phyloP scores from a whole-genome alignment of 345 rosid genomes.

The Crucihimalaya himalaica region DNA sequence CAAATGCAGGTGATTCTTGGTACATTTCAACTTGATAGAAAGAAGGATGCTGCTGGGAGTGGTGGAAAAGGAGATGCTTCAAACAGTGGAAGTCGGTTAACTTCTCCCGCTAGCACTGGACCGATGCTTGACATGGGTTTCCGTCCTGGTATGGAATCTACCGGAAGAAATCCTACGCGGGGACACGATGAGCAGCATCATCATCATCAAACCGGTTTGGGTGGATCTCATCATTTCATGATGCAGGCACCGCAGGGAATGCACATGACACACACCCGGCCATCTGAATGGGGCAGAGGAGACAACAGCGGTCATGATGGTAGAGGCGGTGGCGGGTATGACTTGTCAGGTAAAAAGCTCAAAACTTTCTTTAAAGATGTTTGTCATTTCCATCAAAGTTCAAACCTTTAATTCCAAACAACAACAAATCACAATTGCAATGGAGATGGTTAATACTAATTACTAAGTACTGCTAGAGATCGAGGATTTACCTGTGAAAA shows the following conservation, averaged over 20 bases:
- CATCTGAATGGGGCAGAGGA: conserved; percentile 62
- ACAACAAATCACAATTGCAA: not conserved
- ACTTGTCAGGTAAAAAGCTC: conserved; percentile 51
- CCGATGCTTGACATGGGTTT: conserved; percentile 50
- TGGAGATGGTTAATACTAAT: not conserved
- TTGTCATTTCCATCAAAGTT: not conserved
- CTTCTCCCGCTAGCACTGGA: conserved; percentile 51
- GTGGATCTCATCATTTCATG: conserved; percentile 51
- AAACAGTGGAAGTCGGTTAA: conserved; percentile 48
- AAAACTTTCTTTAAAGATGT: conserved; percentile 6
- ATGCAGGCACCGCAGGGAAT: conserved; percentile 53
- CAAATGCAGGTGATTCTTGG: conserved; percentile 69
- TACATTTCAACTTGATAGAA: conserved; percentile 59
- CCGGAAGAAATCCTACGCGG: conserved; percentile 59
- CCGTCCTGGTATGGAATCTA: conserved; percentile 51
- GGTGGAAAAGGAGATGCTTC: conserved; percentile 55
- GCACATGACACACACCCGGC: conserved; percentile 47
- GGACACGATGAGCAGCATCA: conserved; percentile 46
- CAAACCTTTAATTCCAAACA: not conserved
- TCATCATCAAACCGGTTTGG: conserved; percentile 27
- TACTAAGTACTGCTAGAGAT: not conserved
- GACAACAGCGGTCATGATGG: conserved; percentile 34
- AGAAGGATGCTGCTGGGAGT: conserved; percentile 45
- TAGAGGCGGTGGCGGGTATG: conserved; percentile 45
- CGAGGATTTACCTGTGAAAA: not conserved